Conservation (phyloP, 345 rosid species). For the Populus davidiana region DNA sequence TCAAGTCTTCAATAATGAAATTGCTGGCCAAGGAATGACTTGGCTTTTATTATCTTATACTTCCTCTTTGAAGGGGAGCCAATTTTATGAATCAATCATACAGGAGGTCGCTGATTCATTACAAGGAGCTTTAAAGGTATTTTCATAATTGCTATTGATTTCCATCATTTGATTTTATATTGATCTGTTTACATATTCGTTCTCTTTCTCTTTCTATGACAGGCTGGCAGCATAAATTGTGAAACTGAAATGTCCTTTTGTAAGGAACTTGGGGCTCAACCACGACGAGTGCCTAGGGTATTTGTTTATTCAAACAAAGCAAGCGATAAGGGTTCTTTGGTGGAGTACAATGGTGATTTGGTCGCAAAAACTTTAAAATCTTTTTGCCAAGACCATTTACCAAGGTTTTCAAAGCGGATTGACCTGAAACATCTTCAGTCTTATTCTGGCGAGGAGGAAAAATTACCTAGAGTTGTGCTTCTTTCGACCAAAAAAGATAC, state of each 20-base stretch:
- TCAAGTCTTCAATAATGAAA: conserved; percentile 59
- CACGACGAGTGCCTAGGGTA: conserved; percentile 54
- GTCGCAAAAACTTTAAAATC: conserved; percentile 48
- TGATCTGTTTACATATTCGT: neutral
- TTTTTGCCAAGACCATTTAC: conserved; percentile 78
- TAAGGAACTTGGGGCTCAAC: conserved; percentile 55
- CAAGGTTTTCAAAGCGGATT: conserved; percentile 63
- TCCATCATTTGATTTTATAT: neutral
- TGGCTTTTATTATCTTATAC: conserved; percentile 76
- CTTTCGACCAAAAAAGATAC: conserved; percentile 82
- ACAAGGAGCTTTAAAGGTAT: conserved; percentile 85
- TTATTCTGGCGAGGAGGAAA: conserved; percentile 30
- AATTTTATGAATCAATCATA: conserved; percentile 51
- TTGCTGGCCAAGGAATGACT: conserved; percentile 70
- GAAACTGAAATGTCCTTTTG: conserved; percentile 69
- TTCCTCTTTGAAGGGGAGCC: conserved; percentile 45
- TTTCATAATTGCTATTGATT: neutral
- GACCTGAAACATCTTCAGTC: conserved; percentile 43
- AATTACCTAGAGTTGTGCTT: conserved; percentile 60
- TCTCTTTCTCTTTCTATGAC: conserved; percentile 10
- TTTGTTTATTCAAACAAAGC: conserved; percentile 61
- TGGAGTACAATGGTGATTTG: conserved; percentile 70
- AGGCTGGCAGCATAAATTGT: conserved; percentile 83
- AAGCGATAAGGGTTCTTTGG: conserved; percentile 53
- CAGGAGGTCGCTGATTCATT: conserved; percentile 62